Conservation (phyloP, 176 grass and related monocot genomes). For the Oryza nivara region DNA sequence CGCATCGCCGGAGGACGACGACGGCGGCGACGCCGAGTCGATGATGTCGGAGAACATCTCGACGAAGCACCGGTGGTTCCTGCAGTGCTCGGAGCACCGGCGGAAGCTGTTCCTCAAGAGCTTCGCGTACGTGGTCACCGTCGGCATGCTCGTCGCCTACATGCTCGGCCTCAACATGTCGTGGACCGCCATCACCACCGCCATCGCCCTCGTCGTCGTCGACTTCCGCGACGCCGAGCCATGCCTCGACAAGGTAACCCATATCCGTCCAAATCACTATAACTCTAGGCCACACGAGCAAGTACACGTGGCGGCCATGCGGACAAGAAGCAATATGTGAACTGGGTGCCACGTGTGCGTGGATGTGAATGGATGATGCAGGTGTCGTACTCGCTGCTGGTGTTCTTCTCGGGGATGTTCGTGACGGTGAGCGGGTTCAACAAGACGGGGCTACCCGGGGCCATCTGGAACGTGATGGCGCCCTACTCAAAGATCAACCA, state of each 20-base stretch:
- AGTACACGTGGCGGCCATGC: not conserved
- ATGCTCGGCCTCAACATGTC: slow-evolving; percentile 97
- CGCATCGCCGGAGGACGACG: not conserved
- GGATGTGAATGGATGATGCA: not conserved
- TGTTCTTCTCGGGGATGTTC: slow-evolving; percentile 99
- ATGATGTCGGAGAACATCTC: slow-evolving; percentile 61
- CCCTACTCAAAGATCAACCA: slow-evolving; percentile 80
- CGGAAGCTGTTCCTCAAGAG: slow-evolving; percentile 65
- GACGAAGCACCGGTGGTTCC: slow-evolving; percentile 49
- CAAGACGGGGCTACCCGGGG: slow-evolving; percentile 78
- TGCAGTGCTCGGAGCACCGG: slow-evolving; percentile 66
- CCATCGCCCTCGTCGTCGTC: slow-evolving; percentile 84
- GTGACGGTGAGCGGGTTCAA: slow-evolving; percentile 96
- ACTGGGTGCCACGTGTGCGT: not conserved
- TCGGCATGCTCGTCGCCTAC: slow-evolving; percentile 75
- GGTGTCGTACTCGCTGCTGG: slow-evolving; percentile 93
- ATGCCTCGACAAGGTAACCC: slow-evolving; percentile 75
- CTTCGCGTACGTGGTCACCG: slow-evolving; percentile 82
- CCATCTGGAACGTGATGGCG: slow-evolving; percentile 90
- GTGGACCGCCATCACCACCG: slow-evolving; percentile 88
- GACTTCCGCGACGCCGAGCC: slow-evolving; percentile 87
- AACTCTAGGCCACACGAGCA: not conserved
- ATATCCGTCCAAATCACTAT: not conserved
- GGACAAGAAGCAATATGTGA: too few species aligned
- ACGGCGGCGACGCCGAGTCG: slow-evolving; percentile 15